Evolutionary conservation across 2,329 filamentous ascomycete species (phyloP).

Genomic region (Cladosporium sp.): DNA sequence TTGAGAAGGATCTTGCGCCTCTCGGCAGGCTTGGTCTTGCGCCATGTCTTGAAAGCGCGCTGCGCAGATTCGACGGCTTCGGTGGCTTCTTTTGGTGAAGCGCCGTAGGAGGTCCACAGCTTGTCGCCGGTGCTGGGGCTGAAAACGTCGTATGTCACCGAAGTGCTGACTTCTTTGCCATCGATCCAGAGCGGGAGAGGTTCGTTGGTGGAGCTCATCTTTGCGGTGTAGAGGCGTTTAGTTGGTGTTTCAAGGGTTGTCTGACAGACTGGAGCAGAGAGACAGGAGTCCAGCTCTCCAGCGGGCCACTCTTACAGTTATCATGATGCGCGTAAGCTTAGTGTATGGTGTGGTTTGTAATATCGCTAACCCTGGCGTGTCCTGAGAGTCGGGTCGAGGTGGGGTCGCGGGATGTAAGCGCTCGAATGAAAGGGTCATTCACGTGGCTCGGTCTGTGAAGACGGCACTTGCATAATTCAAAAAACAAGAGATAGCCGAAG

Average conservation of each 20-base stretch:
- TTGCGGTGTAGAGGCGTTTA: not conserved
- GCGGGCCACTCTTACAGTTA: not conserved
- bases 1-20: conserved; percentile 71
- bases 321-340: not conserved
- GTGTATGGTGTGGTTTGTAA: conserved; percentile 8
- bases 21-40: conserved; percentile 57
- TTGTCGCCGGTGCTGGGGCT: conserved; percentile 57
- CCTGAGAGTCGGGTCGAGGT: not conserved
- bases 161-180: conserved; percentile 49
- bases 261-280: not conserved
- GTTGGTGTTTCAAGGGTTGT: not conserved
- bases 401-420: not conserved
- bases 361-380: not conserved
- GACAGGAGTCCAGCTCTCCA: not conserved
- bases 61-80: conserved; percentile 62
- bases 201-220: conserved; percentile 5
- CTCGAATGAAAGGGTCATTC: not conserved
- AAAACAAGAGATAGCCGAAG: not conserved
- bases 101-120: conserved; percentile 57
- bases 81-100: conserved; percentile 56
- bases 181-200: conserved; percentile 49
- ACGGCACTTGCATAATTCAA: conserved; percentile 2
- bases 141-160: conserved; percentile 56
- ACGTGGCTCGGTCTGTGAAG: not conserved
- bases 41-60: conserved; percentile 70